Base-by-base conservation (phyloP, 257 asterid genomes). In the Craterostigma plantagineum region DNA sequence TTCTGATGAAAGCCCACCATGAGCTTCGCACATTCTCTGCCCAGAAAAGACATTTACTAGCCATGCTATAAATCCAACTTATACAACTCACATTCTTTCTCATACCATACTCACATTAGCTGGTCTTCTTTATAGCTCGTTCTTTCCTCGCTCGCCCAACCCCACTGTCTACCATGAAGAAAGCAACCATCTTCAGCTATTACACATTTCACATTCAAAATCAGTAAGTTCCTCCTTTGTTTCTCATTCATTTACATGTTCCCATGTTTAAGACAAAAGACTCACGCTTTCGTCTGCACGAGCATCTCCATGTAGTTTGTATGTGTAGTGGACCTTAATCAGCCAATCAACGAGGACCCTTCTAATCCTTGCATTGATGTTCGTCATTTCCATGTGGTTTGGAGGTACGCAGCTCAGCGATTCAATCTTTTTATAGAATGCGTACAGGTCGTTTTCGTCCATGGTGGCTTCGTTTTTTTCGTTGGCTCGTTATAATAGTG, bases 261-360 rank as follows among this genome's bases (percentile, higher is more conserved):
- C 30, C 6, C 30, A 2, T 2, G 6, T 23, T 23, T 23, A 23
- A 23, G 30, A 0, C 44, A 55, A 23, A 23, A 23, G 30, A 23
- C 73, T 30, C 47, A 82, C 95, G 86, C 49, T 77, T 44, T 61
- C 70, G 57, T 83, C 73, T 5, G 81, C 72, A 48, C 65, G 73
- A 18, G 99, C 81, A 4, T n/a, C n/a, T n/a, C n/a, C n/a, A n/a
- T n/a, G n/a, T n/a, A 90, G 68, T 37, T 82, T 94, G 48, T 83
- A 90, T 68, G 82, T 90, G 87, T 90, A 75, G 59, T 87, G 95
- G 66, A 87, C 98, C 95, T 90, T 91, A 11, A 83, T 83, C 54
- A 90, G 75, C 99, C 99, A 90, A 52, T 90, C 95, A 16, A 90
- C 72, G 7, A 90, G 84, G 61, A 90, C 79, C 1, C 71, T 77